These are phyloP conservation scores for Pseudogymnoascus sp. DNA, from an alignment of 2,329 filamentous ascomycete genomes.

Conservation along the genomic window DNA sequence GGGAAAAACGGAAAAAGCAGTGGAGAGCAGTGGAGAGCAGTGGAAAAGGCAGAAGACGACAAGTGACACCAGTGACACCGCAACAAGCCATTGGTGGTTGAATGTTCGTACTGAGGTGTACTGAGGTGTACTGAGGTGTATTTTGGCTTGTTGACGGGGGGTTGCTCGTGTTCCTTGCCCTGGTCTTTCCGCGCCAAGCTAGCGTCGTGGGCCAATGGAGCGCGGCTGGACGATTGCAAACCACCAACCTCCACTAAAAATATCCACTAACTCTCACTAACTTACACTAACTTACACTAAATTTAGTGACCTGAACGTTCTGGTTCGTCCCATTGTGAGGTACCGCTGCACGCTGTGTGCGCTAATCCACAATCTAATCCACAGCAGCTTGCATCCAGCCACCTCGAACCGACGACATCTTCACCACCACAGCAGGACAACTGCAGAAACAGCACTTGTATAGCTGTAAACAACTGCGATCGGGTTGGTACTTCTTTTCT, in stretches of 20 bases:
- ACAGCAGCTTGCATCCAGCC: slow-evolving; percentile 2
- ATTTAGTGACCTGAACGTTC: no score
- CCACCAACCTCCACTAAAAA: no score
- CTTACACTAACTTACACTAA: no score
- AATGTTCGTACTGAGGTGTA: neutral
- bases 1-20: neutral
- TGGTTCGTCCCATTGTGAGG: no score
- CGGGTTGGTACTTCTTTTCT: neutral
- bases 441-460: neutral
- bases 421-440: neutral
- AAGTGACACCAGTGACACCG: neutral
- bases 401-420: neutral
- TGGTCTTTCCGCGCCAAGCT: neutral
- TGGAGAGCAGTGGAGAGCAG: neutral
- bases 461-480: neutral
- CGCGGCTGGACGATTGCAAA: neutral
- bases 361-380: neutral
- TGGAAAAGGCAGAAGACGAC: neutral
- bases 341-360: no score
- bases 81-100: neutral
- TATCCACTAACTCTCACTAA: no score
- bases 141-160: neutral
- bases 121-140: neutral
- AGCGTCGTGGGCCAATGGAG: neutral
- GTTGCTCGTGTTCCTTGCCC: neutral